These are phyloP conservation scores for Suaeda aralocaspica DNA, from an alignment of 148 eudicot species.

Conservation along the genomic window DNA sequence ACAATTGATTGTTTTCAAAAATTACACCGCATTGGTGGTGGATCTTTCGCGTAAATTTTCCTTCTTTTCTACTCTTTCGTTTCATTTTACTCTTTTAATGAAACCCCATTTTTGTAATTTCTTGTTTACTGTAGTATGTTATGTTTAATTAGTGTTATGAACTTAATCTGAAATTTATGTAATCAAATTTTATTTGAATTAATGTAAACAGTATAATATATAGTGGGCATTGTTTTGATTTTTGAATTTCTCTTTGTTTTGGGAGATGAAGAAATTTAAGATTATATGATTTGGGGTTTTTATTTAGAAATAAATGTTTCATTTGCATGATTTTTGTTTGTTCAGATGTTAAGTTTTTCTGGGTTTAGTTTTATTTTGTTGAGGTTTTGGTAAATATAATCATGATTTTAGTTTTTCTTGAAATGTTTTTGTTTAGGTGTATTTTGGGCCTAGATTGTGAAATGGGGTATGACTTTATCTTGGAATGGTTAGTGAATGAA, in stretches of 20 bases:
- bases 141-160: too few species aligned
- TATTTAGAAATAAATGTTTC: too few species aligned
- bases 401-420: too few species aligned
- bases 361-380: neutral
- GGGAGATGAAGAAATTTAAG: neutral
- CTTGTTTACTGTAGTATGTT: too few species aligned
- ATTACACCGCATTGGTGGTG: conserved; percentile 86
- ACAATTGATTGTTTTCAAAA: conserved; percentile 86
- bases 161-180: too few species aligned
- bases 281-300: neutral
- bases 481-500: neutral
- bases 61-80: neutral
- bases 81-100: neutral
- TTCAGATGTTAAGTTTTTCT: neutral
- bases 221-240: neutral
- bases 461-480: neutral
- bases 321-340: neutral
- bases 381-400: neutral
- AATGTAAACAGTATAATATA: neutral
- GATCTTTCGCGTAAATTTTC: conserved; percentile 64
- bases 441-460: neutral
- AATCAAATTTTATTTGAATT: too few species aligned
- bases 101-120: too few species aligned
- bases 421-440: too few species aligned
- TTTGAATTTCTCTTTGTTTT: neutral